Evolutionary conservation across 2,329 filamentous ascomycete genomes (phyloP), one percentile per base, ranked within the genome.

Genomic region (Neocucurbitaria cava): DNA sequence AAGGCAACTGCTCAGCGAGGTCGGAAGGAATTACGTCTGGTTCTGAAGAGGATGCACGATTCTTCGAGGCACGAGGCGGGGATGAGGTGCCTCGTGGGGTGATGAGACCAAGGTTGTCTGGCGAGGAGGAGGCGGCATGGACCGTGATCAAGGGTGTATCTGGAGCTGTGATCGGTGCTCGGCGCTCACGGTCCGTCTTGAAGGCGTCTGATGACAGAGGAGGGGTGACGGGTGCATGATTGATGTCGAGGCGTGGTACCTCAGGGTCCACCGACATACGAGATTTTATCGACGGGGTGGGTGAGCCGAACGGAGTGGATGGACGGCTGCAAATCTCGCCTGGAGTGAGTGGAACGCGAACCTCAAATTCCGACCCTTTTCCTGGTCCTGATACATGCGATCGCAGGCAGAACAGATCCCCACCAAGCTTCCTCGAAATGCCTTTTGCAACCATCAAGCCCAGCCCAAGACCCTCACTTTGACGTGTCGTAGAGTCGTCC

Each of bases 361-460:
- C 86, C 62, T 89, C 84, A 68, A 91, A 91, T 61, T 89, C 86
- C 0, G 86, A 86, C 10, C 88, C 88, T 65, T 82, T 84, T 28
- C 79, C 73, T 9, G 85, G 82, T 0, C 87, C 87, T 8, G 81
- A 78, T 0, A 86, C 87, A 28, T 85, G 83, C 4, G 88, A 89
- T 45, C 83, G 81, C 38, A 87, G 81, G 61, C 88, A 86, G 46
- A 84, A 82, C 18, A 91, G 76, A 71, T 90, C 88, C 15, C 88
- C 88, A 23, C 87, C 87, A 51, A 90, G 82, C 68, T 87, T 88
- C 49, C 88, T 81, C 5, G 88, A 86, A 41, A 90, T 79, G 3
- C 87, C 87, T 73, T 90, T 90, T 0, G 88, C 88, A n/a, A 90
- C 88, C 66, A 90, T 81, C 10, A 91, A 76, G 24, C 88, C 88